A percentile compares a stretch with the other conserved stretches of the same genome.
These are phyloP conservation scores for Aureobasidium sp. DNA, from an alignment of 2,329 filamentous ascomycete genomes.

Conservation along the genomic window DNA sequence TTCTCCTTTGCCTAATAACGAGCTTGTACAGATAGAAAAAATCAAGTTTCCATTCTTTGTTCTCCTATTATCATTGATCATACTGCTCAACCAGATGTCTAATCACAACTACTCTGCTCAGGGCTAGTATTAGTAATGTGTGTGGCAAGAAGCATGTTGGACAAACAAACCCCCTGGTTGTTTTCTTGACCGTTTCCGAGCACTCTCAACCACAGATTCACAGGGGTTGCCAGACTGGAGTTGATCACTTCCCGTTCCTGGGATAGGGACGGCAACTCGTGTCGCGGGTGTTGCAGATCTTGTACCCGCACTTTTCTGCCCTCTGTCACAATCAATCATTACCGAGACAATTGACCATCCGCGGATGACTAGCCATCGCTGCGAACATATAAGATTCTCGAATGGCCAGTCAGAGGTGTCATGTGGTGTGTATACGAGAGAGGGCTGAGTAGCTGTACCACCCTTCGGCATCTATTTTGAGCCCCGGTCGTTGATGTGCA, in stretches of 20 bases:
- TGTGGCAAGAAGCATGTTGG: background rate
- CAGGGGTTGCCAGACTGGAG: background rate
- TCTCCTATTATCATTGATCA: background rate
- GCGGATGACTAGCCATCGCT: background rate
- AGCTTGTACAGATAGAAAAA: slow-evolving; percentile 14
- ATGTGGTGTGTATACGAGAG: background rate
- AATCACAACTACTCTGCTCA: background rate
- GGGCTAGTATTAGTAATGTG: background rate
- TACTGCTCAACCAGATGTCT: background rate
- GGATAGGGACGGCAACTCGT: background rate
- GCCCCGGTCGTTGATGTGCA: background rate
- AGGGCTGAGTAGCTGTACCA: background rate
- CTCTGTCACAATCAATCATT: background rate
- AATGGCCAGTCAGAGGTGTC: background rate
- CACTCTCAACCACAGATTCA: background rate
- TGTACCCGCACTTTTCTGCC: background rate
- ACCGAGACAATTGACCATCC: background rate
- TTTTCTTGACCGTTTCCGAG: background rate
- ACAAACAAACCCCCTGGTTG: background rate
- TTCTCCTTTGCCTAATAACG: background rate
- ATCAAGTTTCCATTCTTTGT: background rate
- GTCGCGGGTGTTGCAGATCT: slow-evolving; percentile 1
- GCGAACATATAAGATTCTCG: background rate
- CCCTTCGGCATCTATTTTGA: slow-evolving; percentile 1
- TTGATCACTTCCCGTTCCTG: slow-evolving; percentile 7